Evolutionary conservation across 2,329 filamentous ascomycete genomes (phyloP).

Genomic region (Xylariaceae sp.): DNA sequence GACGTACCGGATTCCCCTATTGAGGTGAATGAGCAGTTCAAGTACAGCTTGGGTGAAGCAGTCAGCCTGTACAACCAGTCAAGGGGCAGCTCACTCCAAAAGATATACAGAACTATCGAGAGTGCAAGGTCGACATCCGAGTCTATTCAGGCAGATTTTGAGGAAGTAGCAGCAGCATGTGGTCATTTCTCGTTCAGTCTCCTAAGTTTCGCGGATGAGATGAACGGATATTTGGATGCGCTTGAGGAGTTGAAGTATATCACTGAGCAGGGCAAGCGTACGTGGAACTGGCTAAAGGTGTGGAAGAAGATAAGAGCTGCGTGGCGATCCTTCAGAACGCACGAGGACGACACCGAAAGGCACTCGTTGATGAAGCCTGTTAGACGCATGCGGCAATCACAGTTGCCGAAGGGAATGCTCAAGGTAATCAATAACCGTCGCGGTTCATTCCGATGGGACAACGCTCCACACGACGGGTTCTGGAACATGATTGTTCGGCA

Average conservation of each 20-base stretch:
- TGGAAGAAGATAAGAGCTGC: slow-evolving; percentile 49
- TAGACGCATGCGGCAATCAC: slow-evolving; percentile 47
- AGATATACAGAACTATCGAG: slow-evolving; percentile 76
- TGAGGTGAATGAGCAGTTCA: slow-evolving; percentile 71
- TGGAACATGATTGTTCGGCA: slow-evolving; percentile 40
- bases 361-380: slow-evolving; percentile 39
- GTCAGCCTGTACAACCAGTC: slow-evolving; percentile 72
- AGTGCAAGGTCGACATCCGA: slow-evolving; percentile 62
- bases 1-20: slow-evolving; percentile 63
- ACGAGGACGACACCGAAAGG: slow-evolving; percentile 40
- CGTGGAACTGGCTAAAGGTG: slow-evolving; percentile 83
- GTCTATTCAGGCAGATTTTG: slow-evolving; percentile 83
- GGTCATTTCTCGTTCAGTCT: slow-evolving; percentile 94
- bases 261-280: slow-evolving; percentile 55
- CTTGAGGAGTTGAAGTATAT: slow-evolving; percentile 78
- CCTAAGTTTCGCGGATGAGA: slow-evolving; percentile 84
- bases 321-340: slow-evolving; percentile 24
- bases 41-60: slow-evolving; percentile 73
- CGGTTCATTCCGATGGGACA: slow-evolving; percentile 53
- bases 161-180: slow-evolving; percentile 96
- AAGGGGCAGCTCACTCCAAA: slow-evolving; percentile 67
- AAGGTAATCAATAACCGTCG: slow-evolving; percentile 47
- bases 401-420: slow-evolving; percentile 52
- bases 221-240: slow-evolving; percentile 74
- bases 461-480: slow-evolving; percentile 37